Base-by-base conservation (phyloP, 208 protist species). In the Crithidia brevicula region DNA sequence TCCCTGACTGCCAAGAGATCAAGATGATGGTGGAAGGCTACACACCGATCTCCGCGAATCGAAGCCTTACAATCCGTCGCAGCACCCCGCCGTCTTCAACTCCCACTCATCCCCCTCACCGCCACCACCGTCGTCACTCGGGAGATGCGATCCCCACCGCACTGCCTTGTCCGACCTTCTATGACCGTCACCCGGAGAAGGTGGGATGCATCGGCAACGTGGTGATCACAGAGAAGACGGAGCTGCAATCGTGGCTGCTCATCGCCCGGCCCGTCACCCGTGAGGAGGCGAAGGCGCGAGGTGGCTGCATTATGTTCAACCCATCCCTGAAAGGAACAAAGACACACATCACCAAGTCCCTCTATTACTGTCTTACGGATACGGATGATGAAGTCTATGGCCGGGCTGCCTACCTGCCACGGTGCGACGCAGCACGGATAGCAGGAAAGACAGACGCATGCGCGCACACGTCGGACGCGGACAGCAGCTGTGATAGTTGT, bases 311-410 rank as follows among this genome's bases (percentile, higher is more conserved):
- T 11, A 10, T 31, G 50, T 56, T 31, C 50, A 38, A 8, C 28
- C 23, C 50, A 33, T 15, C 30, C 10, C 36, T 40, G 36, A 40
- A 40, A 13, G 15, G 36, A 13, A 13, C 10, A 7, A 40, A 40
- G 10, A 40, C 10, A 13, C 36, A 40, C n/a, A 40, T 40, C 15
- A 13, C 0, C 10, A 16, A 60, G 20, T 33, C 54, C n/a, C 20
- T 16, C n/a, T 60, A 47, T 20, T 47, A 30, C 23, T 47, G 54
- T 23, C 28, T 60, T 23, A 60, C 34, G 0, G 54, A 60, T 36
- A 47, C 54, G 6, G 54, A 60, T 36, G 54, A 60, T n/a, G 54
- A 45, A 22, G 54, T 60, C 4, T 60, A 60, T 31, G 54, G 54
- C 0, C 54, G 54, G 4, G 54, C 54, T 47, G 34, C 36, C 3